These are phyloP conservation scores for Lipomyces lipofer DNA, from an alignment of 805 yeast species.

Conservation along the genomic window DNA sequence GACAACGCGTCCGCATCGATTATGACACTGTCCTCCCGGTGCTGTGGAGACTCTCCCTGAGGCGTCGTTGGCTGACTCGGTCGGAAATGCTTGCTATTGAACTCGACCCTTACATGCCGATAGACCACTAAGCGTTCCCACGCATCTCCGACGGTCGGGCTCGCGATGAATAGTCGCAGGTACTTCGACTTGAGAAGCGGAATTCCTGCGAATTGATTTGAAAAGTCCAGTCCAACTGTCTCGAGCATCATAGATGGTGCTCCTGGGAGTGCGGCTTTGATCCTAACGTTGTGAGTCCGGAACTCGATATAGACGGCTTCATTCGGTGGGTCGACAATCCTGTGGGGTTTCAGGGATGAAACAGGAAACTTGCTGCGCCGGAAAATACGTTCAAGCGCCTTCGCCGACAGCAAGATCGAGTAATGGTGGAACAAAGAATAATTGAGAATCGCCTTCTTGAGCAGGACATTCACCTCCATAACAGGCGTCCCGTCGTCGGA, in stretches of 20 bases:
- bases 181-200: slow-evolving; percentile 42
- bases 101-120: slow-evolving; percentile 33
- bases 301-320: slow-evolving; percentile 35
- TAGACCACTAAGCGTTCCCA: slow-evolving; percentile 43
- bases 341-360: not conserved
- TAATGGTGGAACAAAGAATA: slow-evolving; percentile 34
- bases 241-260: slow-evolving; percentile 52
- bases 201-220: slow-evolving; percentile 35
- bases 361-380: not conserved
- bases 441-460: slow-evolving; percentile 31
- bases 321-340: not conserved
- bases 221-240: slow-evolving; percentile 41
- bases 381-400: slow-evolving; percentile 20
- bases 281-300: slow-evolving; percentile 34
- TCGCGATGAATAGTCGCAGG: slow-evolving; percentile 50
- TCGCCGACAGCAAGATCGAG: slow-evolving; percentile 19
- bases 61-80: not conserved
- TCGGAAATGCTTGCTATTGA: slow-evolving; percentile 11
- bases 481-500: slow-evolving; percentile 16
- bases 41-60: not conserved
- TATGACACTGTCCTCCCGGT: slow-evolving; percentile 30
- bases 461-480: slow-evolving; percentile 30
- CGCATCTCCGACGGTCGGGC: slow-evolving; percentile 46
- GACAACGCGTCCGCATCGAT: slow-evolving; percentile 40
- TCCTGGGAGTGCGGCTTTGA: slow-evolving; percentile 49